phyloP scores from a whole-genome alignment of 2,329 filamentous ascomycete species.

The Xylaria sp. region DNA sequence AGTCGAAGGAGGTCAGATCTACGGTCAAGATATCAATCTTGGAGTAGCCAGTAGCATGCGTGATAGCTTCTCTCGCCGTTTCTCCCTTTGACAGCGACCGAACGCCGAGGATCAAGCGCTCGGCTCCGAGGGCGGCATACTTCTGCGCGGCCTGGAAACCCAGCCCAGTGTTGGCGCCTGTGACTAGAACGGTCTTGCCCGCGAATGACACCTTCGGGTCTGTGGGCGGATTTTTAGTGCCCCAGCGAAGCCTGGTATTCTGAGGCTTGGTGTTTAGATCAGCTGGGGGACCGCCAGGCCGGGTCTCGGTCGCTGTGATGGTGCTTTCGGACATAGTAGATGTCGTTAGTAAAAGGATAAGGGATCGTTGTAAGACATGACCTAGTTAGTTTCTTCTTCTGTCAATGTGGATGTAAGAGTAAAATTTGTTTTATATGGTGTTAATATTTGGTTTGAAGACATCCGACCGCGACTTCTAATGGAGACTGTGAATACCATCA shows the following conservation, averaged over 20 bases:
- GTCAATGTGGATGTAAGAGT: no score
- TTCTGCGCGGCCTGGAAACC: slow-evolving; percentile 28
- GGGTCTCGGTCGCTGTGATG: slow-evolving; percentile 15
- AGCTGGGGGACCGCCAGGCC: slow-evolving; percentile 9
- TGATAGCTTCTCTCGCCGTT: slow-evolving; percentile 17
- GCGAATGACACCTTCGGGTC: slow-evolving; percentile 18
- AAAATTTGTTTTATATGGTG: no score
- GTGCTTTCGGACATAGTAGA: slow-evolving; percentile 1
- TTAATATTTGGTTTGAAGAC: no score
- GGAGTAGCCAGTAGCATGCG: neutral
- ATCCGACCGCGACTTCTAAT: no score
- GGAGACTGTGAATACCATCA: neutral
- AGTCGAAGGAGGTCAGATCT: slow-evolving; percentile 37
- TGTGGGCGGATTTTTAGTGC: slow-evolving; percentile 15
- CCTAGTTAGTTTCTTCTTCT: no score
- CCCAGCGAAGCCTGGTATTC: slow-evolving; percentile 10
- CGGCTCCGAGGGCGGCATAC: slow-evolving; percentile 19
- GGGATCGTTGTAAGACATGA: no score
- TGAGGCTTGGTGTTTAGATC: slow-evolving; percentile 12
- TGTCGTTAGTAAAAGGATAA: neutral
- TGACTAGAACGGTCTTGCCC: slow-evolving; percentile 31
- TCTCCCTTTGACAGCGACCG: slow-evolving; percentile 28
- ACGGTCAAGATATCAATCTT: slow-evolving; percentile 13
- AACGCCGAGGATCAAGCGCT: slow-evolving; percentile 27
- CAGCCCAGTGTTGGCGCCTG: slow-evolving; percentile 28